Conservation (phyloP, 257 asterid species). For the Fraxinus anomala region DNA sequence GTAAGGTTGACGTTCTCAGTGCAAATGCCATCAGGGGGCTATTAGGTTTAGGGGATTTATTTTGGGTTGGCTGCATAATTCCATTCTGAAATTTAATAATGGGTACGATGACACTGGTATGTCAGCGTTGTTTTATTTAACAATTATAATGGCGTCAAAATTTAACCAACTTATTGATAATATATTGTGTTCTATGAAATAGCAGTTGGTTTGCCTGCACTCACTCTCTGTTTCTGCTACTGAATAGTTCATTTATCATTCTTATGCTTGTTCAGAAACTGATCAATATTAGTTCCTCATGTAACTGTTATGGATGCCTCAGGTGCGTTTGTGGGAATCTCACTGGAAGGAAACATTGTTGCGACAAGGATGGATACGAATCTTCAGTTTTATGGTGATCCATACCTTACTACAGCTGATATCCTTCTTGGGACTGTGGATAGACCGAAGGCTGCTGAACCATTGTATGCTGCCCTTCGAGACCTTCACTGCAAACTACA, state of each 20-base stretch:
- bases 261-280: constrained; percentile 1
- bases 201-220: neutral
- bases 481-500: constrained; percentile 63
- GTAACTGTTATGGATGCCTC: constrained; percentile 28
- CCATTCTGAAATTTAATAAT: neutral
- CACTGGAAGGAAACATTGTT: constrained; percentile 87
- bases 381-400: constrained; percentile 92
- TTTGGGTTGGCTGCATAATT: neutral
- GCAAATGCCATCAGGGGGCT: neutral
- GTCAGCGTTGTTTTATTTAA: neutral
- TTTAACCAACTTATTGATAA: neutral
- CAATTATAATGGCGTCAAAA: neutral
- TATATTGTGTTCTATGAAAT: neutral
- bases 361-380: constrained; percentile 92
- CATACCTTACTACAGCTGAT: constrained; percentile 88
- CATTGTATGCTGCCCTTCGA: constrained; percentile 72
- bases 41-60: neutral
- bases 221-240: neutral
- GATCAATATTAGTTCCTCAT: neutral
- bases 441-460: constrained; percentile 93
- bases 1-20: neutral
- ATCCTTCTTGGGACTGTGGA: constrained; percentile 89
- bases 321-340: constrained; percentile 98
- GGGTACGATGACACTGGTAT: neutral
- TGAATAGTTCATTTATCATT: neutral